Evolutionary conservation across 1,284 basidiomycete species (phyloP), one percentile per base, ranked within the genome.

Genomic region (Amylostereum areolatum): DNA sequence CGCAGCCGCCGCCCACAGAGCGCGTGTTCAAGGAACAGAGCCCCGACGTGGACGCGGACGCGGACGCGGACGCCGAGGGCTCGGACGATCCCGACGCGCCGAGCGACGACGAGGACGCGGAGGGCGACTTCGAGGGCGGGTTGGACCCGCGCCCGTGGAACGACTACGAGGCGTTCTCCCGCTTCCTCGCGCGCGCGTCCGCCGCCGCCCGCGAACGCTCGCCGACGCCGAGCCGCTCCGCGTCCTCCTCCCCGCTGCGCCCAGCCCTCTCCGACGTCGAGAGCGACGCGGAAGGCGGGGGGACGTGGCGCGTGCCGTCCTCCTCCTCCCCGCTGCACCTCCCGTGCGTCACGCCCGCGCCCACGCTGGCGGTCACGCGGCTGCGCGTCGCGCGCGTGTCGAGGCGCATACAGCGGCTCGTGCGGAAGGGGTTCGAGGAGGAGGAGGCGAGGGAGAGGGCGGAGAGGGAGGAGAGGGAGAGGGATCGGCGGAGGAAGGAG

Each of bases 111-210:
- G 46, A 35, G n/a, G 46, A 48, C 30, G 46, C 47, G 3, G 41
- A 43, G 10, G 46, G 37, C 11, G 10, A 31, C 5, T 30, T 36
- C 28, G 55, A 53, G 27, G 55, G 55, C 32, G 55, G 55, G 25
- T 51, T 56, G 48, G 48, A 59, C 49, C 55, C 62, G 34, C 56
- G 54, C 25, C 52, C 51, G 7, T 68, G 65, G 66, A 68, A 68
- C 56, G 45, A 40, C 9, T 46, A 41, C 9, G 55, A 56, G 45
- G 60, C 62, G 9, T 68, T 67, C 55, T 37, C 48, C 32, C 56
- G 54, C 7, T 66, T 67, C 57, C 58, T 68, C 47, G 34, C 50
- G 44, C 57, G 55, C 45, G 57, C 47, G 54, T 8, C 57, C 53
- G 43, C 58, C 59, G 29, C 59, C 61, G 43, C 57, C 52, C 31